Conservation (phyloP, 345 rosid species). For the Balakata baccata region DNA sequence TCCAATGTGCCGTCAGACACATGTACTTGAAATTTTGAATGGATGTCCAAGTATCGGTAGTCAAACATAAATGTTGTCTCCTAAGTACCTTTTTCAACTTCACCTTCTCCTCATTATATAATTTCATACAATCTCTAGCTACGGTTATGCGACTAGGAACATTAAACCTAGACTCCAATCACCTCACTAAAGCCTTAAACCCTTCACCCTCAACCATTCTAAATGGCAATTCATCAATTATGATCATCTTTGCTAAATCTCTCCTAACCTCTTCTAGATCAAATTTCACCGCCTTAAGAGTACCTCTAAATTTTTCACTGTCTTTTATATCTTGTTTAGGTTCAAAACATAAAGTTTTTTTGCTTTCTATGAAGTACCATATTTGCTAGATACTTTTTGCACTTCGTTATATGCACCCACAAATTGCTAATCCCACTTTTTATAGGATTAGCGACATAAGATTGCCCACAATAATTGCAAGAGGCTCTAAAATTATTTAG, state of each 20-base stretch:
- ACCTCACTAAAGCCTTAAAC: too few species aligned
- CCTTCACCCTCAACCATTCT: too few species aligned
- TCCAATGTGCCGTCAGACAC: not conserved
- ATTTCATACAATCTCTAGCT: not conserved
- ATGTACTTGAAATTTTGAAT: not conserved
- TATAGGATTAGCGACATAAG: not conserved
- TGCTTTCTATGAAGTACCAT: not conserved
- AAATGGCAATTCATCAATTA: too few species aligned
- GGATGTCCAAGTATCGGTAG: not conserved
- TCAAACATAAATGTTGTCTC: not conserved
- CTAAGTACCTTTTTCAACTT: not conserved
- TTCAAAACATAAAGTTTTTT: not conserved
- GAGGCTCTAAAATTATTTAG: not conserved
- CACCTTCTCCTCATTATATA: not conserved
- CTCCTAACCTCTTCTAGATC: not conserved
- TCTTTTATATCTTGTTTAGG: not conserved
- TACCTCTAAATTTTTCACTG: not conserved
- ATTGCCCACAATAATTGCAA: not conserved
- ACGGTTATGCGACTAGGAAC: not conserved
- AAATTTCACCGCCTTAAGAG: not conserved
- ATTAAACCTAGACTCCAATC: too few species aligned
- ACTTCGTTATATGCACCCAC: not conserved
- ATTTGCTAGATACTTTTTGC: not conserved
- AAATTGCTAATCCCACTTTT: not conserved
- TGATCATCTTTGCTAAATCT: not conserved